Percentiles rank a stretch among this genome's conserved stretches.
These are phyloP conservation scores for Neospora caninum DNA, from an alignment of 169 alveolate species.

Conservation along the genomic window DNA sequence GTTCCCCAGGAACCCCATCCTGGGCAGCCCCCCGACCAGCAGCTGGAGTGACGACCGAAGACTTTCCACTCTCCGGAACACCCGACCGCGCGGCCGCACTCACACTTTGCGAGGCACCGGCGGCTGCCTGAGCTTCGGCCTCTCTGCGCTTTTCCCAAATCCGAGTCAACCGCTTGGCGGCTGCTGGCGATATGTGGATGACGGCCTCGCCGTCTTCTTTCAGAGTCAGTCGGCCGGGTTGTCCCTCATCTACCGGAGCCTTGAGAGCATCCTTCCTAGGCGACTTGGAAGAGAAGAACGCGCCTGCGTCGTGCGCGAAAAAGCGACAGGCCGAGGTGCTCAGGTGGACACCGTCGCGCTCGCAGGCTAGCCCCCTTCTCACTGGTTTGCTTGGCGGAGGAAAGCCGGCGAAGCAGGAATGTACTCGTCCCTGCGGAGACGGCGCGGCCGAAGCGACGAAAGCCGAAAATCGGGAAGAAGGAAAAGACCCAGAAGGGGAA, in stretches of 20 bases:
- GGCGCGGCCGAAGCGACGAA: too few species aligned
- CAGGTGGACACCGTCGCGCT: too few species aligned
- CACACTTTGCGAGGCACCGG: neutral
- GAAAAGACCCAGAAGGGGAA: too few species aligned
- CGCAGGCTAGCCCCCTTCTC: too few species aligned
- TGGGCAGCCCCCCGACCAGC: neutral
- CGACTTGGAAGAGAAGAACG: neutral
- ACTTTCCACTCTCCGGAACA: neutral
- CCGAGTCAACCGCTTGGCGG: neutral
- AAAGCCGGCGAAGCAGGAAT: too few species aligned
- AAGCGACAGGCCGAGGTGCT: neutral
- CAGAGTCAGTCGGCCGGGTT: neutral
- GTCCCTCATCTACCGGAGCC: neutral
- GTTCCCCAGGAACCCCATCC: neutral
- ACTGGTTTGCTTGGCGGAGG: too few species aligned
- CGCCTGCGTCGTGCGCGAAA: neutral
- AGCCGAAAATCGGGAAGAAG: too few species aligned
- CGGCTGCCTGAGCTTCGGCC: neutral
- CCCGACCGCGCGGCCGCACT: neutral
- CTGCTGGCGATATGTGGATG: slow-evolving; percentile 7
- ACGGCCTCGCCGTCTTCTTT: neutral
- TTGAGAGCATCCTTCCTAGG: neutral
- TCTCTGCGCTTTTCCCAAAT: slow-evolving; percentile 11
- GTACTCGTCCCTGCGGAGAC: too few species aligned
- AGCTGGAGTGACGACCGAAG: neutral